phyloP scores from a whole-genome alignment of 192 early-diverging fungal genomes.

The Coemansia sp. region DNA sequence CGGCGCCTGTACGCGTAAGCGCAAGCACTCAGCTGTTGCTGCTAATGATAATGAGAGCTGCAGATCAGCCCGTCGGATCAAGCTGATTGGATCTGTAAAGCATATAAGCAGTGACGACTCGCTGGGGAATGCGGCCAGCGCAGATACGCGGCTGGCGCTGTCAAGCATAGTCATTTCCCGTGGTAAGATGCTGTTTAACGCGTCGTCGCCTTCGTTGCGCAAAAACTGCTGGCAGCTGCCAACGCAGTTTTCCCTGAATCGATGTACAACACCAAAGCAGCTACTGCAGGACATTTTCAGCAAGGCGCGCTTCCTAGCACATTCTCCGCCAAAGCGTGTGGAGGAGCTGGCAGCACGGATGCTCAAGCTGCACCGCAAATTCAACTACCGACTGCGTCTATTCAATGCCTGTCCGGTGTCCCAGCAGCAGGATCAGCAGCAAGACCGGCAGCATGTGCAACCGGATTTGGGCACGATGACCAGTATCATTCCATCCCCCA shows the following conservation, averaged over 20 bases:
- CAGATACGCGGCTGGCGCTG: conserved; percentile 2
- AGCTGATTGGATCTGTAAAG: not conserved
- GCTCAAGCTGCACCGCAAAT: conserved; percentile 44
- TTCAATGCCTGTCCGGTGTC: conserved; percentile 52
- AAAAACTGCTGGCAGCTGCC: conserved; percentile 24
- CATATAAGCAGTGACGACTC: not conserved
- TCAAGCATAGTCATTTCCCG: conserved; percentile 13
- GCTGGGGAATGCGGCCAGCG: not conserved
- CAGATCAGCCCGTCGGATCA: not conserved
- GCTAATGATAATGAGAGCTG: not conserved
- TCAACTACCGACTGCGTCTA: conserved; percentile 47
- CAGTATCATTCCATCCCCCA: not conserved
- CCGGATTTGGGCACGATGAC: no score
- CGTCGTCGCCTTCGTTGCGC: conserved; percentile 7
- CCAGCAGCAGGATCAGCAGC: conserved; percentile 35
- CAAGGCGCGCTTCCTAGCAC: not conserved
- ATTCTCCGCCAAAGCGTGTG: conserved; percentile 22
- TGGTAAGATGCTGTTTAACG: conserved; percentile 27
- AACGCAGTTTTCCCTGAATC: conserved; percentile 24
- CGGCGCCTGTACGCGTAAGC: conserved; percentile 4
- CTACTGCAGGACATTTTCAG: conserved; percentile 24
- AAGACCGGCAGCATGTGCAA: not conserved
- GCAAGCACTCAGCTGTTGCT: conserved; percentile 9
- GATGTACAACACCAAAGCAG: not conserved
- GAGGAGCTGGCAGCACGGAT: conserved; percentile 31